Evolutionary conservation across 768 basidiomycete genomes (phyloP).

Genomic region (Rhizopogon vinicolor): DNA sequence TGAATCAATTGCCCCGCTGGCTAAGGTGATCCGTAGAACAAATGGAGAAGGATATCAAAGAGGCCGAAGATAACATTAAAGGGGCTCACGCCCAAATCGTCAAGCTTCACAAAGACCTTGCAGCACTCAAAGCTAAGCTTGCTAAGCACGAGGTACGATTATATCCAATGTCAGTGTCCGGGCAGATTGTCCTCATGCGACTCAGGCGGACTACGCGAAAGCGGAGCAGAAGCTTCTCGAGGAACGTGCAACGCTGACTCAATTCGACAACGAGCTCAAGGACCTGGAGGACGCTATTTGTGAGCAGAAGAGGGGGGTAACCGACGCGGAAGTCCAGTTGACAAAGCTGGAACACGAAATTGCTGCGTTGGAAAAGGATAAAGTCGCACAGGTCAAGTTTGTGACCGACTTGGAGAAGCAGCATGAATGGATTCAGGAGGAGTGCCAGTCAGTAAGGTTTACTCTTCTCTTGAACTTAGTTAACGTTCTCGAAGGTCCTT

Average conservation of each 20-base stretch:
- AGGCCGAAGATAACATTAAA: constrained; percentile 15
- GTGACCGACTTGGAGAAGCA: constrained; percentile 72
- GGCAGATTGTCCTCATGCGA: not conserved
- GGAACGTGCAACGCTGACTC: constrained; percentile 81
- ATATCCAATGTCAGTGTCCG: not conserved
- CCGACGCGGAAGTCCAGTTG: constrained; percentile 60
- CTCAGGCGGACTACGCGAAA: constrained; percentile 51
- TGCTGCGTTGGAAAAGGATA: constrained; percentile 59
- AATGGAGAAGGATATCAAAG: constrained; percentile 25
- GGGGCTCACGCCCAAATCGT: constrained; percentile 40
- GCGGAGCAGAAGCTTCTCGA: constrained; percentile 73
- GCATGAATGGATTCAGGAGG: constrained; percentile 85
- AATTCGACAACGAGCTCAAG: constrained; percentile 86
- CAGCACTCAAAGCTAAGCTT: constrained; percentile 49
- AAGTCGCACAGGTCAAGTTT: constrained; percentile 42
- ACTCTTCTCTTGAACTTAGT: not conserved
- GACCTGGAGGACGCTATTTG: constrained; percentile 81
- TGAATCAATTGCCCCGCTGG: not conserved
- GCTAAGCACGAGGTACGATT: constrained; percentile 17
- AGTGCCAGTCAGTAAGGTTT: constrained; percentile 64
- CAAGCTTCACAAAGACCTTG: constrained; percentile 59
- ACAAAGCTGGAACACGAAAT: constrained; percentile 72
- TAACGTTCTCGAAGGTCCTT: constrained; percentile 55
- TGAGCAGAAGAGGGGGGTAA: constrained; percentile 67
- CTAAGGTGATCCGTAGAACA: constrained; percentile 16